These are phyloP conservation scores for Pyricularia sp. DNA, from an alignment of 2,329 filamentous ascomycete species.

Conservation along the genomic window DNA sequence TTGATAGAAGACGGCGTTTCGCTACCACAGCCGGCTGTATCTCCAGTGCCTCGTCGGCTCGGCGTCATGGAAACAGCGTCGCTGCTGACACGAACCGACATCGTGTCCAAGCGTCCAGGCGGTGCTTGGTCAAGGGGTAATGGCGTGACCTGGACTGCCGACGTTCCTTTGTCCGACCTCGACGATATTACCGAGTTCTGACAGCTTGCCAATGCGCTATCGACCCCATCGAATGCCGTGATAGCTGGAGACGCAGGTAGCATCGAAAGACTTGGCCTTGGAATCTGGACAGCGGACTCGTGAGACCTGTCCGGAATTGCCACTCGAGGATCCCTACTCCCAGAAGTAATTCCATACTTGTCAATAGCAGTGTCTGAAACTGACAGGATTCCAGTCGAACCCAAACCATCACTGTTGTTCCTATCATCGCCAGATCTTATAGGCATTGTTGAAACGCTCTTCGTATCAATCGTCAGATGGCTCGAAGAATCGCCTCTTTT, in stretches of 20 bases:
- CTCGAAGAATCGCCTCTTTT: not conserved
- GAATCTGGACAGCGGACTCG: not conserved
- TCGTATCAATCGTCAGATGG: not conserved
- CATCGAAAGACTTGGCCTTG: not conserved
- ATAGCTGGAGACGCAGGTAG: not conserved
- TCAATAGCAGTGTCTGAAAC: constrained; percentile 2
- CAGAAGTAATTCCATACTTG: not conserved
- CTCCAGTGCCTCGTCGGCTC: not conserved
- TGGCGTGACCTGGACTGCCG: not conserved
- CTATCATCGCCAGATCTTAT: not conserved
- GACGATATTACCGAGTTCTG: not conserved
- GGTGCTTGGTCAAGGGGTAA: not conserved
- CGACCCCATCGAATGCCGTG: not conserved
- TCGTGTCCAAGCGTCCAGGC: not conserved
- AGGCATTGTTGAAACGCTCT: not conserved
- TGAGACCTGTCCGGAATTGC: not conserved
- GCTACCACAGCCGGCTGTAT: not conserved
- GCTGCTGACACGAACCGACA: not conserved
- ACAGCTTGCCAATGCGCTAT: not conserved
- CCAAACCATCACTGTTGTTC: not conserved
- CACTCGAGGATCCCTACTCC: not conserved
- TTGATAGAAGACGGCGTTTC: constrained; percentile 12
- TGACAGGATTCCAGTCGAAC: not conserved
- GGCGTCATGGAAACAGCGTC: not conserved
- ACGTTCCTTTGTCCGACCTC: not conserved